Percentiles rank a stretch among this genome's conserved stretches.
Conservation (phyloP, 805 yeast species). For the Ogataea methanolica region DNA sequence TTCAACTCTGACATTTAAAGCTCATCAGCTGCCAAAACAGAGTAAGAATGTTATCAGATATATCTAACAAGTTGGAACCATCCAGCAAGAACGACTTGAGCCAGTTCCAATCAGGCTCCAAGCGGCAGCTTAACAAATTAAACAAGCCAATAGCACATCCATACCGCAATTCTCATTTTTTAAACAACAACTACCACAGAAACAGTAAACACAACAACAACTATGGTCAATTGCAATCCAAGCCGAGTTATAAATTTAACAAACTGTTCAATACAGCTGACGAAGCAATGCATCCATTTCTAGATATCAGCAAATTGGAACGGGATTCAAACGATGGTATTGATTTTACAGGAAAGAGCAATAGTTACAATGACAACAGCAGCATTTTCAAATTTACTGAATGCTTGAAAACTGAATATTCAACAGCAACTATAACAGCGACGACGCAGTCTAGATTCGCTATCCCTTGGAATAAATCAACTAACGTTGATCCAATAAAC, state of each 20-base stretch:
- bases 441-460: neutral
- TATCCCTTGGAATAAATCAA: neutral
- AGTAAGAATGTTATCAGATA: constrained; percentile 3
- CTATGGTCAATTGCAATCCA: constrained; percentile 9
- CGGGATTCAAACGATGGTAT: constrained; percentile 15
- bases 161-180: neutral
- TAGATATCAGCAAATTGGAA: constrained; percentile 1
- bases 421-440: neutral
- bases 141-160: neutral
- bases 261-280: constrained; percentile 1
- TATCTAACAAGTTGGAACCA: constrained; percentile 5
- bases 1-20: no score
- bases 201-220: constrained; percentile 6
- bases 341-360: constrained; percentile 10
- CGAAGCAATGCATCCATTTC: constrained; percentile 16
- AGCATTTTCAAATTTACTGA: constrained; percentile 9
- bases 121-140: no score
- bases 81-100: constrained; percentile 20
- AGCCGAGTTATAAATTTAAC: constrained; percentile 7
- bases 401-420: constrained; percentile 7
- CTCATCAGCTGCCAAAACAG: neutral
- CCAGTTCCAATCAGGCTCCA: neutral
- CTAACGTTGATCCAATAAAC: constrained; percentile 7
- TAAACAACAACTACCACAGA: constrained; percentile 1
- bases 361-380: neutral